Evolutionary conservation across 257 asterid species (phyloP).

Genomic region (Petrea volubilis): DNA sequence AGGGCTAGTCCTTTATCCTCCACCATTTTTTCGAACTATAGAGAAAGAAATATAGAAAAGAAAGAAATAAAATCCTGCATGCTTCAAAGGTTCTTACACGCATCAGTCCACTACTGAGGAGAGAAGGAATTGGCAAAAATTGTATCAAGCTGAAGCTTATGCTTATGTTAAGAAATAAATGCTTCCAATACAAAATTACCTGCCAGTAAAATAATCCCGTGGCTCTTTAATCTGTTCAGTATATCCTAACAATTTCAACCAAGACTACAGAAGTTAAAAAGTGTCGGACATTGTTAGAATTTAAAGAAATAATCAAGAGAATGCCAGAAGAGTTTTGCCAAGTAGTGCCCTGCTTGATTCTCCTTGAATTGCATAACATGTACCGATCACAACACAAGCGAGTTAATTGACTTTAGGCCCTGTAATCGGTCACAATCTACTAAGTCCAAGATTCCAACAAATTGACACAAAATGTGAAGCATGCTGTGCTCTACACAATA

Average conservation of each 20-base stretch:
- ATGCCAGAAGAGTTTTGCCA: background rate
- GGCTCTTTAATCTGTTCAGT: slow-evolving; percentile 68
- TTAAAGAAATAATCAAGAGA: background rate
- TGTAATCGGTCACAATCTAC: background rate
- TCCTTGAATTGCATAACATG: too few relatives aligned
- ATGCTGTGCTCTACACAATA: background rate
- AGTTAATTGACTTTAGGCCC: background rate
- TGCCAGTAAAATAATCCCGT: slow-evolving; percentile 75
- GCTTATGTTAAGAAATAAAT: background rate
- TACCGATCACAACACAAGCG: background rate
- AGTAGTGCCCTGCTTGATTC: background rate
- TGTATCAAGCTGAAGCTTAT: background rate
- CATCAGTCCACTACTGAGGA: background rate
- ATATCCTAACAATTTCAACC: slow-evolving; percentile 45
- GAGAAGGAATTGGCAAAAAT: background rate
- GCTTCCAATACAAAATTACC: slow-evolving; percentile 41
- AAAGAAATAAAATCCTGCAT: background rate
- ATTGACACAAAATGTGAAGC: background rate
- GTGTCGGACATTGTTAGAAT: background rate
- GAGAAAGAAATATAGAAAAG: too few relatives aligned
- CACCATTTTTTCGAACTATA: too few relatives aligned
- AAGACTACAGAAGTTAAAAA: background rate
- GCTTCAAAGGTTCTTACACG: background rate
- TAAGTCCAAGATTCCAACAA: background rate
- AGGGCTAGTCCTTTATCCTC: background rate